phyloP scores from a whole-genome alignment of 768 basidiomycete genomes.

The Termitomyces bulborhizus region DNA sequence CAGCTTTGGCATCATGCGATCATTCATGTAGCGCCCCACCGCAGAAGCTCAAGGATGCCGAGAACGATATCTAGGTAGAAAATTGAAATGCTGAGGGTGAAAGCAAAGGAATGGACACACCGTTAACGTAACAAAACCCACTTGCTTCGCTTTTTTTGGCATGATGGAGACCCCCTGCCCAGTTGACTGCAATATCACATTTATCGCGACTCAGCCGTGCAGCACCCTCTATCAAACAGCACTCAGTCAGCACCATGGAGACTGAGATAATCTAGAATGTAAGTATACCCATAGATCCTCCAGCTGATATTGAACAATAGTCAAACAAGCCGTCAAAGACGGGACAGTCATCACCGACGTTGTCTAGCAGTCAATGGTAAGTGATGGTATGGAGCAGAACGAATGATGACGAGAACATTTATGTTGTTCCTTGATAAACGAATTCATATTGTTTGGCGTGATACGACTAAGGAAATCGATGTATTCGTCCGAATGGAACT shows the following conservation, averaged over 20 bases:
- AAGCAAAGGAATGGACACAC: slow-evolving; percentile 28
- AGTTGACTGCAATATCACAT: slow-evolving; percentile 98
- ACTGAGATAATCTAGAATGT: not conserved
- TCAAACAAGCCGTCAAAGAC: slow-evolving; percentile 99
- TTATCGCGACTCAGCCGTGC: slow-evolving; percentile 93
- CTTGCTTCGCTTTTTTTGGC: slow-evolving; percentile 99
- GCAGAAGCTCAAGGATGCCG: slow-evolving; percentile 88
- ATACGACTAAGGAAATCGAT: slow-evolving; percentile 94
- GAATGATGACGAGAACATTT: slow-evolving; percentile 59
- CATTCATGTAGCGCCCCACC: slow-evolving; percentile 37
- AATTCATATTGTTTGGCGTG: slow-evolving; percentile 92
- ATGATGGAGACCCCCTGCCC: slow-evolving; percentile 98
- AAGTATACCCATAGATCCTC: slow-evolving; percentile 89
- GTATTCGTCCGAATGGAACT: slow-evolving; percentile 99
- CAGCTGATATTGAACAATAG: slow-evolving; percentile 99
- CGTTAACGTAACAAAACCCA: slow-evolving; percentile 99
- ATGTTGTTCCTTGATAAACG: slow-evolving; percentile 89
- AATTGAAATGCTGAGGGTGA: not conserved
- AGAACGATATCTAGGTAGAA: slow-evolving; percentile 82
- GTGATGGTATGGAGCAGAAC: not conserved
- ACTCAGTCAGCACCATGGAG: not conserved
- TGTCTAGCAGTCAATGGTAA: slow-evolving; percentile 49
- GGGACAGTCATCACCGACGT: slow-evolving; percentile 98
- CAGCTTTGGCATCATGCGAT: not conserved
- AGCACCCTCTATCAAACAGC: slow-evolving; percentile 75